Percentiles rank a stretch among this genome's conserved stretches.
phyloP scores from a whole-genome alignment of 352 stramenopile genomes.

The Phytophthora megakarya region DNA sequence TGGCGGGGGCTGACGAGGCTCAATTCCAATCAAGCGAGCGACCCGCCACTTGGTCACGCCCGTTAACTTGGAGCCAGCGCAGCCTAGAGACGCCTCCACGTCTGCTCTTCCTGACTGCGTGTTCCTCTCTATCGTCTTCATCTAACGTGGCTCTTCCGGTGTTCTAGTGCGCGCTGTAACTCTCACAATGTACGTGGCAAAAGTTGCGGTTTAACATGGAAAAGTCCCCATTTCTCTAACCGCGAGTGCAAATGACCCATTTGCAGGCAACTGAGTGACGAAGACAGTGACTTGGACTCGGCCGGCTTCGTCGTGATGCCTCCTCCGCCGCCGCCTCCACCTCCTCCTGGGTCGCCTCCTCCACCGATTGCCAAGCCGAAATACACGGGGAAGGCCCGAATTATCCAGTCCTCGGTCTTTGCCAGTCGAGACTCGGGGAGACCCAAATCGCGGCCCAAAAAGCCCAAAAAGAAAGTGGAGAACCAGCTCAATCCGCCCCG shows the following conservation, averaged over 20 bases:
- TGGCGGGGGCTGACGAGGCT: constrained; percentile 11
- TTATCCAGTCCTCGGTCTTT: constrained; percentile 39
- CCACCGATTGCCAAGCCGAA: constrained; percentile 13
- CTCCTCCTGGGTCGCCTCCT: constrained; percentile 14
- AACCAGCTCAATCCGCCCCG: constrained; percentile 3
- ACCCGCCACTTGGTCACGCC: constrained; percentile 17
- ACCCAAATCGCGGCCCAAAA: constrained; percentile 22
- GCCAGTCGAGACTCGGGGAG: constrained; percentile 29
- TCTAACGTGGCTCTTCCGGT: not conserved
- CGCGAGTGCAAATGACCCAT: constrained; percentile 7
- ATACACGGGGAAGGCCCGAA: constrained; percentile 40
- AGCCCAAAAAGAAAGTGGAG: constrained; percentile 23
- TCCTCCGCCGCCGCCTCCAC: constrained; percentile 8
- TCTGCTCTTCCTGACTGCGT: not conserved
- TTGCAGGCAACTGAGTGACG: constrained; percentile 37
- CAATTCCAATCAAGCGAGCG: constrained; percentile 39
- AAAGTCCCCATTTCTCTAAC: constrained; percentile 20
- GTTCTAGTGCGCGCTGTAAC: not conserved
- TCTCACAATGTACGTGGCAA: constrained; percentile 12
- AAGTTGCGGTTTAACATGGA: constrained; percentile 5
- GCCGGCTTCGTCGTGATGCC: constrained; percentile 23
- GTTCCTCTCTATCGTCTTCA: not conserved
- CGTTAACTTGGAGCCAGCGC: constrained; percentile 1
- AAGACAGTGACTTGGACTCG: constrained; percentile 36
- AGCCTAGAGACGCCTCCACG: not conserved